Conservation (phyloP, 257 asterid species). For the Solanum chiquidenum region DNA sequence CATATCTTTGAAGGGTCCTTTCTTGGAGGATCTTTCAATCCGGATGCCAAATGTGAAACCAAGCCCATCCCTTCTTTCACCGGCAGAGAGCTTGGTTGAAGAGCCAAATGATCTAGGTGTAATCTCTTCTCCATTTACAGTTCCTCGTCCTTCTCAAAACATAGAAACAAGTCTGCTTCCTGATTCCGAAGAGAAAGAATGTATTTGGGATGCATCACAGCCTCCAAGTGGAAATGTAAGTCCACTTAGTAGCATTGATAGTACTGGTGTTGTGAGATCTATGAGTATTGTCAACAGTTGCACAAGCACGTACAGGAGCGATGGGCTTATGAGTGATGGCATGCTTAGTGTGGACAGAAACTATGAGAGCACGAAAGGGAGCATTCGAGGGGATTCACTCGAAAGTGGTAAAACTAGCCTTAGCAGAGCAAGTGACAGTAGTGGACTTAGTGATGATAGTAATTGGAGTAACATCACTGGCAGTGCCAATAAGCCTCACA, state of each 20-base stretch:
- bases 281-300: constrained; percentile 39
- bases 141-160: constrained; percentile 32
- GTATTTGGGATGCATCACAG: constrained; percentile 43
- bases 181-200: constrained; percentile 38
- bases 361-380: constrained; percentile 28
- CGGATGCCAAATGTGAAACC: constrained; percentile 32
- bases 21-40: constrained; percentile 46
- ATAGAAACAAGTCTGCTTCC: constrained; percentile 19
- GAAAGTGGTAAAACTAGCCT: constrained; percentile 44
- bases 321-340: constrained; percentile 43
- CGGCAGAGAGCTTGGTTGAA: constrained; percentile 23
- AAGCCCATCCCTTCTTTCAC: constrained; percentile 18
- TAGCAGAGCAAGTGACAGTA: constrained; percentile 42
- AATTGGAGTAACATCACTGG: constrained; percentile 46
- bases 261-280: constrained; percentile 25
- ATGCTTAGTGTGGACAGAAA: constrained; percentile 37
- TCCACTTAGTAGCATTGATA: constrained; percentile 44
- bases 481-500: constrained; percentile 44
- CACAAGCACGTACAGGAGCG: constrained; percentile 31
- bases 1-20: constrained; percentile 51
- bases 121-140: constrained; percentile 20
- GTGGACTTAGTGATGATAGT: constrained; percentile 46
- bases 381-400: constrained; percentile 32
- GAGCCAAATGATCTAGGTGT: constrained; percentile 17
- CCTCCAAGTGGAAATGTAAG: constrained; percentile 50